Percentiles rank a stretch among this genome's conserved stretches.
phyloP scores from a whole-genome alignment of 1,284 basidiomycete genomes.

The Apiotrichum laibachii region DNA sequence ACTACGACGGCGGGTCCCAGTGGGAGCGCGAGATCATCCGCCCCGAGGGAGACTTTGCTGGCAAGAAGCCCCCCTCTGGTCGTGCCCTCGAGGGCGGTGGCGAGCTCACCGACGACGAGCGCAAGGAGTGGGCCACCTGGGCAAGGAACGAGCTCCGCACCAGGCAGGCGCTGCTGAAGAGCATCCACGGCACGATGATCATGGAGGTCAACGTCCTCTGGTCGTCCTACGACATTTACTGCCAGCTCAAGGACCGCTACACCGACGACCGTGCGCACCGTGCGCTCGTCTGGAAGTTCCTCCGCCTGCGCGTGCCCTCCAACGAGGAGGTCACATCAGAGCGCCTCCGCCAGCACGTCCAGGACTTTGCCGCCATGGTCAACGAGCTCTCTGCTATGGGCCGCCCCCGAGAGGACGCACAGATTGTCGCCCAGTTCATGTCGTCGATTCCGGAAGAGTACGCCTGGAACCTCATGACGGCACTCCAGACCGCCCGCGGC shows the following conservation, averaged over 20 bases:
- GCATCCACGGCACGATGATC: not conserved
- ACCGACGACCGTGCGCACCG: constrained; percentile 8
- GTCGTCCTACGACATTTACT: not conserved
- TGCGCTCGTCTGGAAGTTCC: constrained; percentile 2
- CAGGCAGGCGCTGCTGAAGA: constrained; percentile 1
- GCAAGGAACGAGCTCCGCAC: constrained; percentile 7
- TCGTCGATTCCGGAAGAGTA: constrained; percentile 1
- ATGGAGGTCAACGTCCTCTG: not conserved
- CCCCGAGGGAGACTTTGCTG: constrained; percentile 3
- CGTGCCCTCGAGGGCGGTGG: constrained; percentile 3
- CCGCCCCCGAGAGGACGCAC: constrained; percentile 1
- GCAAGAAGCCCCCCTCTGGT: not conserved
- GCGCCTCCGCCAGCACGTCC: not conserved
- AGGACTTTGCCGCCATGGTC: constrained; percentile 3
- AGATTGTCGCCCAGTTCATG: constrained; percentile 4
- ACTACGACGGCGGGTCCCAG: not conserved
- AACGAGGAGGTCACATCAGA: constrained; percentile 2
- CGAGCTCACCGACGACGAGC: constrained; percentile 1
- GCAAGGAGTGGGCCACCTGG: constrained; percentile 1
- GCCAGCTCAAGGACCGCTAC: not conserved
- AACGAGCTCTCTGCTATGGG: constrained; percentile 1
- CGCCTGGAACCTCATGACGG: not conserved
- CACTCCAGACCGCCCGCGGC: constrained; percentile 1
- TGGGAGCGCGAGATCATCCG: constrained; percentile 5
- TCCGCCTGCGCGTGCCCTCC: not conserved